These are phyloP conservation scores for Tetracentron sinense DNA, from an alignment of 164 flowering plant genomes.

Conservation along the genomic window DNA sequence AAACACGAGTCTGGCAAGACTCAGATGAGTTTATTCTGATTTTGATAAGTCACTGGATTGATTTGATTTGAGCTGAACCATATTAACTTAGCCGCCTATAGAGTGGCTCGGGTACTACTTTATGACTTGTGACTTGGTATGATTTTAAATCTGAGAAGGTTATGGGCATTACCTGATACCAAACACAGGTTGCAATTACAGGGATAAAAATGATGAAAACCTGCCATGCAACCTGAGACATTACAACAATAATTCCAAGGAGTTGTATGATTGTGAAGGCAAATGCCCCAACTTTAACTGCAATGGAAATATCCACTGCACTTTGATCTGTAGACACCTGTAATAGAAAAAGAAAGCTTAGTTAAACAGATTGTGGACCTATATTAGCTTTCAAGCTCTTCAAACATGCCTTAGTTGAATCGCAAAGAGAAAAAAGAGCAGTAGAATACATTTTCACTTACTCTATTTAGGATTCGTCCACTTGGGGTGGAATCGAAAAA, in stretches of 20 bases:
- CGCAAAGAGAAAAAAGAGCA: background rate
- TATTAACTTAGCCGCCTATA: no score
- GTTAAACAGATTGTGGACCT: background rate
- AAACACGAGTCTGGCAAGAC: no score
- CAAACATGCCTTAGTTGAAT: background rate
- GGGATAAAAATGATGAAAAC: no score
- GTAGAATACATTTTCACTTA: conserved; percentile 22
- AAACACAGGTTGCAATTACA: no score
- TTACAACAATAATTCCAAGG: conserved; percentile 74
- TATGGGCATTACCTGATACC: no score
- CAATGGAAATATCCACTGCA: conserved; percentile 58
- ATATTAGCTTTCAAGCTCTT: conserved; percentile 4
- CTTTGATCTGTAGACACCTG: conserved; percentile 96
- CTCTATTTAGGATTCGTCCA: conserved; percentile 82
- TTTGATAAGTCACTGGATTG: no score
- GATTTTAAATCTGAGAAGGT: no score
- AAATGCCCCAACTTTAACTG: conserved; percentile 38
- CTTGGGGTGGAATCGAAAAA: conserved; percentile 96
- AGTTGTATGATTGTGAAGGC: conserved; percentile 63
- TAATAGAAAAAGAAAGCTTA: conserved; percentile 4
- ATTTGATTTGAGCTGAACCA: no score
- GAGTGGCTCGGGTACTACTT: no score
- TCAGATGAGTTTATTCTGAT: no score
- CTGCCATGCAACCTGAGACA: no score
- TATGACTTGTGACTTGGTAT: no score